Base-by-base conservation (phyloP, 2,329 filamentous ascomycete genomes). In the Lithohypha guttulata region DNA sequence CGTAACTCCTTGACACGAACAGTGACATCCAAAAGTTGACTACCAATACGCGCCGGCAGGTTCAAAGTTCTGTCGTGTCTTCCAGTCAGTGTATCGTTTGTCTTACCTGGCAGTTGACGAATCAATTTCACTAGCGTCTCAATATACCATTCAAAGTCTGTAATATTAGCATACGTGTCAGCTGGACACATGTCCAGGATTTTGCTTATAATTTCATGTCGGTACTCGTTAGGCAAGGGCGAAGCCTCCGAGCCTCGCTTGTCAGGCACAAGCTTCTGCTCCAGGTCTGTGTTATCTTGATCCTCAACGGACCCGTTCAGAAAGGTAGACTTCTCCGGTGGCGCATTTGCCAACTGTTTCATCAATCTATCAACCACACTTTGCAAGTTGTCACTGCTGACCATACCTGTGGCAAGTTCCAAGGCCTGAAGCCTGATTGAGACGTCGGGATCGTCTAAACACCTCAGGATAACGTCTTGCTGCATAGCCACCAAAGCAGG, bases 61-160 rank as follows among this genome's bases (percentile, higher is more conserved):
- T 48, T 43, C 18, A 41, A 23, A 19, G 35, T 25, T 17, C 34
- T 34, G 14, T 21, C 13, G 13, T 23, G 19, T 15, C 11, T n/a
- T 9, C 28, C 31, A 10, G 34, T 14, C 10, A 30, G 3, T 3
- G 32, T 14, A 31, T 45, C 2, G 31, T 36, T 10, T 41, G 27
- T 17, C 17, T 29, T 30, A 4, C 44, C 39, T 8, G 51, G 48
- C 17, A 53, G 45, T 18, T 49, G 48, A 14, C 43, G 42, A 15
- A 53, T 77, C 10, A 98, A 71, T 55, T 94, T 85, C 4, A 84
- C 81, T 20, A 98, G 65, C 19, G 94, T 76, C 49, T 91, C 84
- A 49, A 96, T 81, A 58, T 96, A 96, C 91, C 91, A 98, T 50
- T 95, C 89, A 58, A 98, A 98, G 56, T 98, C 89, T 37, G 72